A percentile compares a stretch with the other conserved stretches of the same genome.
phyloP scores from a whole-genome alignment of 169 alveolate species.

The Sarcocystis neurona region DNA sequence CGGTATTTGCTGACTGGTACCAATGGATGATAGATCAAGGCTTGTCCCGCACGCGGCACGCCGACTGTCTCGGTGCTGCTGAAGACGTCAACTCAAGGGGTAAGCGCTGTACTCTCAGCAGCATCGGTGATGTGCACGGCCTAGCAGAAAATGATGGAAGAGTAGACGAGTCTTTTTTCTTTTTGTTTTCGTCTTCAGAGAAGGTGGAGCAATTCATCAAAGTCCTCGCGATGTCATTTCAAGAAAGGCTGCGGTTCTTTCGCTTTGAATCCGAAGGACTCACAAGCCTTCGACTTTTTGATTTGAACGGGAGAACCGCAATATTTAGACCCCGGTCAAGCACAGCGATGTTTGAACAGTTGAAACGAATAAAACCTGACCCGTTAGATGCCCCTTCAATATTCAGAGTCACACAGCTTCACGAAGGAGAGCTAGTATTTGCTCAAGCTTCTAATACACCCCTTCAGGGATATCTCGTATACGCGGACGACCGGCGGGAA shows the following conservation, averaged over 20 bases:
- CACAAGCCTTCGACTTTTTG: not conserved
- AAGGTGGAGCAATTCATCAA: no score
- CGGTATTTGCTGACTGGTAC: not conserved
- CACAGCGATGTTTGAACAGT: no score
- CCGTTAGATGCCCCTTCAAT: conserved; percentile 19
- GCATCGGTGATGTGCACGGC: no score
- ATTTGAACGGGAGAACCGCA: not conserved
- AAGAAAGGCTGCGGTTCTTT: not conserved
- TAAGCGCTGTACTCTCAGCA: no score
- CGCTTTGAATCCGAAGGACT: not conserved
- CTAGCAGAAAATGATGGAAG: no score
- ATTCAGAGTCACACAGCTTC: not conserved
- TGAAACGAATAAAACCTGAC: no score
- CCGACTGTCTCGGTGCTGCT: no score
- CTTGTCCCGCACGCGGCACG: no score
- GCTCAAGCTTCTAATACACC: conserved; percentile 19
- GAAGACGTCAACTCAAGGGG: no score
- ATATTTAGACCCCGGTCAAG: not conserved
- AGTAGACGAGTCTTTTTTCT: no score
- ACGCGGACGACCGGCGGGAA: conserved; percentile 51
- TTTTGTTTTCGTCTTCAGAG: no score
- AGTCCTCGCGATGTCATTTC: no score
- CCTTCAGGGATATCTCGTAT: conserved; percentile 43
- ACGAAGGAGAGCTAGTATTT: not conserved
- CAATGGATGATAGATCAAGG: not conserved